phyloP scores from a whole-genome alignment of 805 yeast genomes.

The Wickerhamiella bombiphila region DNA sequence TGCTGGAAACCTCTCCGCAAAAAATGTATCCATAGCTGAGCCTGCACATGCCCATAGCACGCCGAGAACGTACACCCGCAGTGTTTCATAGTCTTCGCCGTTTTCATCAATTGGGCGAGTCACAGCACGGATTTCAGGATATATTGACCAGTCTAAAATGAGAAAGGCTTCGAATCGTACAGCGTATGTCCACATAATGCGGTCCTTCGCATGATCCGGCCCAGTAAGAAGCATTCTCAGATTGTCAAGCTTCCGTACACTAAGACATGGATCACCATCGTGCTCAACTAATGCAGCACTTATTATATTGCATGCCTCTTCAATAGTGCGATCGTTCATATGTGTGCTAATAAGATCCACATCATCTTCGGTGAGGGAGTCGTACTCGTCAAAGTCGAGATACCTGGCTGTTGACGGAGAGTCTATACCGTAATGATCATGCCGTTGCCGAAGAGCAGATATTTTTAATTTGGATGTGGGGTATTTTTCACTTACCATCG shows the following conservation, averaged over 20 bases:
- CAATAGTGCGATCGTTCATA: constrained; percentile 19
- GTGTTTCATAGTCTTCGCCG: constrained; percentile 32
- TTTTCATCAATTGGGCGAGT: constrained; percentile 40
- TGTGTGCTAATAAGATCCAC: constrained; percentile 9
- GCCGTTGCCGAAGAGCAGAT: background rate
- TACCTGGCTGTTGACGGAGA: background rate
- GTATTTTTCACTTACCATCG: background rate
- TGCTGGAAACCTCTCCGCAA: constrained; percentile 42
- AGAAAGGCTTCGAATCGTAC: constrained; percentile 32
- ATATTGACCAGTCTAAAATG: constrained; percentile 34
- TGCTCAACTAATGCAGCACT: constrained; percentile 29
- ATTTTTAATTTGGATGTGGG: background rate
- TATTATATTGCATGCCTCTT: constrained; percentile 31
- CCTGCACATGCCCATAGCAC: constrained; percentile 40
- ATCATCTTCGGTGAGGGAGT: constrained; percentile 7
- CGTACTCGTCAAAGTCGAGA: background rate
- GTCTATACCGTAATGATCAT: background rate
- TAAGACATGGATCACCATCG: constrained; percentile 35
- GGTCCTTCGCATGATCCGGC: constrained; percentile 16
- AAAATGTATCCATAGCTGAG: constrained; percentile 43
- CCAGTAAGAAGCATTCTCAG: constrained; percentile 15
- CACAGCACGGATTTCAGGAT: constrained; percentile 47
- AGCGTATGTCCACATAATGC: constrained; percentile 1
- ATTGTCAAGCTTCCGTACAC: constrained; percentile 13
- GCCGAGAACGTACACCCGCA: constrained; percentile 40